Evolutionary conservation across 495 filamentous ascomycete genomes (phyloP).

Genomic region (Hypoxylon intermedium): DNA sequence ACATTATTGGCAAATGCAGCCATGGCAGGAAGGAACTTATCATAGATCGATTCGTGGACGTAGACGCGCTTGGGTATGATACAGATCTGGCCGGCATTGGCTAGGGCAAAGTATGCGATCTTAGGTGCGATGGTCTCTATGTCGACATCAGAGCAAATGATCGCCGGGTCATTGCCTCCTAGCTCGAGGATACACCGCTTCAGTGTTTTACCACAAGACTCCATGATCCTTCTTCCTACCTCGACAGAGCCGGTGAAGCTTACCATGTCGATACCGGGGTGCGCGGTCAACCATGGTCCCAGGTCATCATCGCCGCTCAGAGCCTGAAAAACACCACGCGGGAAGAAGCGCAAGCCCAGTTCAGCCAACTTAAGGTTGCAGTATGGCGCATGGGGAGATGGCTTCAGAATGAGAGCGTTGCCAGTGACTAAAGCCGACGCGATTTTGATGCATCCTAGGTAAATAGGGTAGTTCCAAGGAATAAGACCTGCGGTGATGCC

Average conservation of each 20-base stretch:
- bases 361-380: slow-evolving; percentile 65
- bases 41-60: slow-evolving; percentile 64
- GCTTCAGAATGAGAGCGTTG: slow-evolving; percentile 61
- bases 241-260: slow-evolving; percentile 59
- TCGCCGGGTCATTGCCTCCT: slow-evolving; percentile 66
- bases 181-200: slow-evolving; percentile 65
- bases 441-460: slow-evolving; percentile 55
- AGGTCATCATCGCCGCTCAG: slow-evolving; percentile 64
- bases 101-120: slow-evolving; percentile 56
- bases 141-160: slow-evolving; percentile 66
- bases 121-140: slow-evolving; percentile 59
- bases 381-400: slow-evolving; percentile 66
- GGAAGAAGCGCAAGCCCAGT: slow-evolving; percentile 60
- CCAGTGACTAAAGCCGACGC: slow-evolving; percentile 57
- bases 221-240: slow-evolving; percentile 55
- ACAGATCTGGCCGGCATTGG: slow-evolving; percentile 63
- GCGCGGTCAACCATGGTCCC: slow-evolving; percentile 59
- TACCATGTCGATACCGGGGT: slow-evolving; percentile 64
- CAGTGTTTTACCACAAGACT: slow-evolving; percentile 57
- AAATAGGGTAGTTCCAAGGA: slow-evolving; percentile 64
- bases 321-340: slow-evolving; percentile 65
- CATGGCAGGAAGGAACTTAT: slow-evolving; percentile 57
- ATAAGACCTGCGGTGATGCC: slow-evolving; percentile 55
- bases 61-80: slow-evolving; percentile 66
- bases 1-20: slow-evolving; percentile 55